Conservation (phyloP, 1,139 yeast genomes). For the Hyphopichia pseudoburtonii region DNA sequence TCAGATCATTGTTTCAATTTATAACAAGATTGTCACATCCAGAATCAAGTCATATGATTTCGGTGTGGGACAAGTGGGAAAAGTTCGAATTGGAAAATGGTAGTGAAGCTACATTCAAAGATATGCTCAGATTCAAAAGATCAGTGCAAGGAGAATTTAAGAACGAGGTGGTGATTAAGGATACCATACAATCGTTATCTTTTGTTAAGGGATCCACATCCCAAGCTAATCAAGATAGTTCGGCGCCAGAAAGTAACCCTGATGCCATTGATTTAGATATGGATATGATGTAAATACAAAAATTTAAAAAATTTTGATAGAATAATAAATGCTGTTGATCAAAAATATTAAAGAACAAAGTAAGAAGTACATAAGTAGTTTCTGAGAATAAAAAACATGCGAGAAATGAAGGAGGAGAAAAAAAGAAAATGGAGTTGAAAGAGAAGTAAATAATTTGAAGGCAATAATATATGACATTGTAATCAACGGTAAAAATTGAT, state of each 20-base stretch:
- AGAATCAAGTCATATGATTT: constrained; percentile 15
- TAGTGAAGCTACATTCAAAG: constrained; percentile 67
- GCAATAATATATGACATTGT: neutral
- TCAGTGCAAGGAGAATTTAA: constrained; percentile 29
- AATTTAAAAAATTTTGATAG: constrained; percentile 1
- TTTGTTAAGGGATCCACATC: constrained; percentile 50
- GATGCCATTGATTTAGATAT: constrained; percentile 69
- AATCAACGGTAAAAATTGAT: neutral
- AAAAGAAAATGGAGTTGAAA: too few species aligned
- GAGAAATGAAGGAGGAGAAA: neutral
- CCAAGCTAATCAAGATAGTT: constrained; percentile 5
- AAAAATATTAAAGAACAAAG: too few species aligned
- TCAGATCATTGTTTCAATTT: constrained; percentile 56
- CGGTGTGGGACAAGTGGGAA: constrained; percentile 68
- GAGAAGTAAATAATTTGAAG: constrained; percentile 1
- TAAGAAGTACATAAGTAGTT: too few species aligned
- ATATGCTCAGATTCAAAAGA: constrained; percentile 68
- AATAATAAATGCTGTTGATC: too few species aligned
- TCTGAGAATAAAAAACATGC: too few species aligned
- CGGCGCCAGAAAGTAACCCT: constrained; percentile 43
- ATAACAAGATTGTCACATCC: constrained; percentile 26
- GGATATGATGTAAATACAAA: constrained; percentile 26
- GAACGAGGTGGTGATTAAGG: constrained; percentile 24
- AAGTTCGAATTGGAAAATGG: constrained; percentile 73
- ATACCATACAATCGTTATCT: constrained; percentile 46